Evolutionary conservation across 176 grass and related monocot species (phyloP).

Genomic region (Oryza nivara): DNA sequence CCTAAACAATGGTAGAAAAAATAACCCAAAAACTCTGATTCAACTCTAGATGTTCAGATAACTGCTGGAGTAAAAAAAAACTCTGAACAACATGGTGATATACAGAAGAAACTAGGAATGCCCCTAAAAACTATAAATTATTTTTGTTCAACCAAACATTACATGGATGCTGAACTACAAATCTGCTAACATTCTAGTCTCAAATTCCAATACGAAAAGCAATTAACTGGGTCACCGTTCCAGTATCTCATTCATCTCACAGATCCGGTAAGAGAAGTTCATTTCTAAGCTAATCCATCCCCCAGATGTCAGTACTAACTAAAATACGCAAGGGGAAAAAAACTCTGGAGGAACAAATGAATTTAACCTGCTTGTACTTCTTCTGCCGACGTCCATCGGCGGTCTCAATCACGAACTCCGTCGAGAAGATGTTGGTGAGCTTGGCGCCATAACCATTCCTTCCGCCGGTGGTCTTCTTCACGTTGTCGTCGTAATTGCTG

Average conservation of each 20-base stretch:
- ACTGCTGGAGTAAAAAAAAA: neutral
- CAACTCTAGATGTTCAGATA: neutral
- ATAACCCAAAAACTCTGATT: neutral
- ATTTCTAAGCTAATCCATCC: neutral
- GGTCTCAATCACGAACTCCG: slow-evolving; percentile 89
- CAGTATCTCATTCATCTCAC: neutral
- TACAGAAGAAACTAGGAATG: neutral
- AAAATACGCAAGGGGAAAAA: neutral
- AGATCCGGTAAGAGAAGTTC: neutral
- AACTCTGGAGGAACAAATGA: neutral
- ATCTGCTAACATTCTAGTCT: neutral
- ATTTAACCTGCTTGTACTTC: slow-evolving; percentile 85
- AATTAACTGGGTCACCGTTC: neutral
- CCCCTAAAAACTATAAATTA: neutral
- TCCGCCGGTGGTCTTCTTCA: slow-evolving; percentile 91
- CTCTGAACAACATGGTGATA: neutral
- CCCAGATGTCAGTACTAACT: neutral
- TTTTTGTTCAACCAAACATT: slow-evolving; percentile 6
- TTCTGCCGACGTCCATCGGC: slow-evolving; percentile 65
- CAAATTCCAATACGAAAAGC: neutral
- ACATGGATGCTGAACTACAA: neutral
- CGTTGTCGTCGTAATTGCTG: slow-evolving; percentile 91
- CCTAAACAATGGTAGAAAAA: neutral
- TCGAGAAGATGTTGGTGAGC: slow-evolving; percentile 97
- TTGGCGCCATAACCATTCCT: slow-evolving; percentile 96